Conservation (phyloP, 1,284 basidiomycete species). For the Melampsora americana region DNA sequence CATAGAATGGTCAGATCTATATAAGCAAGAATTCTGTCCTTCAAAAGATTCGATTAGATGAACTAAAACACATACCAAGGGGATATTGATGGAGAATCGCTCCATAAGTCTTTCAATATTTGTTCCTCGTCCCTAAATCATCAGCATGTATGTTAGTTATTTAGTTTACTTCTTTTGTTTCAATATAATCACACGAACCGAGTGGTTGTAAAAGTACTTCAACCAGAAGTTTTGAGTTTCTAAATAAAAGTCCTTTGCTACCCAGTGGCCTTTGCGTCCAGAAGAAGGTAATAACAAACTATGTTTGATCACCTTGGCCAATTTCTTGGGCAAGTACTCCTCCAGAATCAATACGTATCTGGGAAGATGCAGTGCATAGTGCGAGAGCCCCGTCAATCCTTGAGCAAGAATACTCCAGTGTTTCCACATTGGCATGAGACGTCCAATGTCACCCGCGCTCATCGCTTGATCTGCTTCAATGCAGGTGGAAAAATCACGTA, state of each 20-base stretch:
- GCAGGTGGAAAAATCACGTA: neutral
- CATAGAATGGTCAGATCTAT: too few relatives aligned
- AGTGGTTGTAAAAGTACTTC: conserved; percentile 14
- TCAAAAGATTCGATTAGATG: too few relatives aligned
- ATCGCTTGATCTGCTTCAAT: neutral
- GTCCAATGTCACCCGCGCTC: neutral
- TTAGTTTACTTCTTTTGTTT: too few relatives aligned
- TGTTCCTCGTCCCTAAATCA: too few relatives aligned
- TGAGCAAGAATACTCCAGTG: neutral
- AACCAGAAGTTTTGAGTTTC: conserved; percentile 11
- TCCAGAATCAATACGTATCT: neutral
- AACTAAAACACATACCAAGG: too few relatives aligned
- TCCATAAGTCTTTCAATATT: too few relatives aligned
- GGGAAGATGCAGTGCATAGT: neutral
- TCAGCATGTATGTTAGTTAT: too few relatives aligned
- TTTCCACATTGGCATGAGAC: too few relatives aligned
- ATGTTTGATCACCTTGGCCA: neutral
- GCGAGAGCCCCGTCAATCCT: neutral
- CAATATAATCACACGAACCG: neutral
- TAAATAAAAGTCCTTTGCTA: conserved; percentile 9
- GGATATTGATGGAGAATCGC: too few relatives aligned
- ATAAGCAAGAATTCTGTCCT: too few relatives aligned
- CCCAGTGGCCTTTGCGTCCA: neutral
- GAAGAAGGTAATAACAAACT: conserved; percentile 4
- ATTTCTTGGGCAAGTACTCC: neutral